These are phyloP conservation scores for Trichoderma semiorbis DNA, from an alignment of 2,329 filamentous ascomycete species.

Conservation along the genomic window DNA sequence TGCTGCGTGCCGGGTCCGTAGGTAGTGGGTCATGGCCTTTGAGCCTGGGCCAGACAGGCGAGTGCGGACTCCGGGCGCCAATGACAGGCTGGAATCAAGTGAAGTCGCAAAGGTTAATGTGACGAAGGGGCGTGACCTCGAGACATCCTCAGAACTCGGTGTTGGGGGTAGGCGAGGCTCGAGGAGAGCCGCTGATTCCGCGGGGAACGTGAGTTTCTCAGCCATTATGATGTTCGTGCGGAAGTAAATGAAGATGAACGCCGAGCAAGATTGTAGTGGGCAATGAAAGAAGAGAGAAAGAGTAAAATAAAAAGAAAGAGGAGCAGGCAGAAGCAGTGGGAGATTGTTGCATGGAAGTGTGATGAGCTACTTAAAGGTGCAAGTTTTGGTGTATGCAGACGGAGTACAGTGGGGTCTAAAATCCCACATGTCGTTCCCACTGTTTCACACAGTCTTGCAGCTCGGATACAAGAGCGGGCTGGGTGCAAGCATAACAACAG, in stretches of 20 bases:
- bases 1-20: constrained; percentile 77
- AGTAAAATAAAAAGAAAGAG: not conserved
- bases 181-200: constrained; percentile 31
- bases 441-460: not conserved
- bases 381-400: not conserved
- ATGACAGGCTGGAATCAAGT: constrained; percentile 75
- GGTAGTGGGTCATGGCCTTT: constrained; percentile 90
- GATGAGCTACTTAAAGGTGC: not conserved
- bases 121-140: constrained; percentile 46
- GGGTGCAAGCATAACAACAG: not conserved
- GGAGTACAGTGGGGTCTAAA: not conserved
- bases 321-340: not conserved
- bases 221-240: constrained; percentile 27
- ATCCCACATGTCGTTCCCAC: not conserved
- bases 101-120: constrained; percentile 91
- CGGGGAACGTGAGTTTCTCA: constrained; percentile 33
- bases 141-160: not conserved
- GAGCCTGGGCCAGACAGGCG: constrained; percentile 76
- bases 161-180: constrained; percentile 33
- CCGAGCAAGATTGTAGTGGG: too few relatives aligned
- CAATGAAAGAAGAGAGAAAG: not conserved
- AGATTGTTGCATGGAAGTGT: not conserved
- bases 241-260: not conserved
- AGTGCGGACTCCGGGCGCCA: constrained; percentile 77
- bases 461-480: too few relatives aligned